Base-by-base conservation (phyloP, 2,329 filamentous ascomycete genomes). In the Waltergamsia citrina region DNA sequence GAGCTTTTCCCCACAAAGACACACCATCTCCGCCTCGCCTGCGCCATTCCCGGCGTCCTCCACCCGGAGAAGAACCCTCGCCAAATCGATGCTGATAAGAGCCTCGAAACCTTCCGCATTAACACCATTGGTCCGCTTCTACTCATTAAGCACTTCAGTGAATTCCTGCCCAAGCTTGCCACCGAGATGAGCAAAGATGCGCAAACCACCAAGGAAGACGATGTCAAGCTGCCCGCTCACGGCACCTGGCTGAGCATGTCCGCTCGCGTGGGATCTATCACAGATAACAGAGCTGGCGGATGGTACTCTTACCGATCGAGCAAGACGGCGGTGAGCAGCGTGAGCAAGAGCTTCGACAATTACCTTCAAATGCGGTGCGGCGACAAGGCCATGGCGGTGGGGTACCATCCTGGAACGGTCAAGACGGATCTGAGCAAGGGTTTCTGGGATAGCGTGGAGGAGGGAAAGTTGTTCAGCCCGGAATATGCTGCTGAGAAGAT, bases 301-400 rank as follows among this genome's bases (percentile, higher is more conserved):
- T 92, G 85, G 85, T 93, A 86, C 54, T 77, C 70, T 36, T 92
- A 92, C 54, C 77, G 85, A 11, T 74, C 80, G 7, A 80, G 74
- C 34, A 93, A 92, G 56, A 74, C 83, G 0, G 83, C 69, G 3
- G 75, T 90, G 4, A 85, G 79, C 42, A 79, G 79, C 48, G 38
- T 86, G 10, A 74, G 74, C 7, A 83, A 78, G 57, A 81, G 72
- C 6, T 77, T 86, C 40, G 85, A 92, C 51, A 66, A 81, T 19
- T 71, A 78, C 48, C 57, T 92, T 21, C 56, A 56, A 23, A 62
- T 67, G 4, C 64, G 67, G 27, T 68, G 70, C 38, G 75, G 68
- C 1, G 69, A 71, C 1, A 75, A 72, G 33, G 82, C 81, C 0
- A 63, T 86, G 43, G 75, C 76, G 2, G 59, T 93, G 9, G 71